Evolutionary conservation across 331 rosid species (phyloP).

Genomic region (Cydonia oblonga): DNA sequence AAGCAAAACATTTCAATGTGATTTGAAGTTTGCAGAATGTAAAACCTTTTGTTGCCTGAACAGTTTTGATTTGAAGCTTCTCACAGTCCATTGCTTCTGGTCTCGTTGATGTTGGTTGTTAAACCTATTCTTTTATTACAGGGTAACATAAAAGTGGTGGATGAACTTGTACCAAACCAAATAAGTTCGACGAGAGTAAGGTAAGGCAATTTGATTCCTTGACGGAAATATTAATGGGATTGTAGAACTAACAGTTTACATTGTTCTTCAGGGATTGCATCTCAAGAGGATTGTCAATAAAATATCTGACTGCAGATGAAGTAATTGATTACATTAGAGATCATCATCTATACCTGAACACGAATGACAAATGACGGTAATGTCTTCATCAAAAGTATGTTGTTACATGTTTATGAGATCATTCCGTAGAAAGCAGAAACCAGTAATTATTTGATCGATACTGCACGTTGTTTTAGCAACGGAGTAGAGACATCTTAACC

Average conservation of each 20-base stretch:
- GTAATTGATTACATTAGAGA: constrained; percentile 55
- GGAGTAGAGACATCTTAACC: too few relatives aligned
- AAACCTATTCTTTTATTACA: constrained; percentile 8
- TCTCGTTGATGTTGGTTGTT: background rate
- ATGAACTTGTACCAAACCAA: constrained; percentile 73
- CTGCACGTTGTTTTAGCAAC: background rate
- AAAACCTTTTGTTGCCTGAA: background rate
- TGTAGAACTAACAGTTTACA: background rate
- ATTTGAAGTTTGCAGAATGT: background rate
- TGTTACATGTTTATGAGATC: background rate
- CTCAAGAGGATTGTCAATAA: constrained; percentile 68
- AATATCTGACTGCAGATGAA: constrained; percentile 66
- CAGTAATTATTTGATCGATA: background rate
- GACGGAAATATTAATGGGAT: too few relatives aligned
- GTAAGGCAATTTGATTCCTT: constrained; percentile 18
- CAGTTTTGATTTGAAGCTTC: background rate
- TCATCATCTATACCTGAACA: constrained; percentile 37
- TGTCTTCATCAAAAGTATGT: background rate
- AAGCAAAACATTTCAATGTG: background rate
- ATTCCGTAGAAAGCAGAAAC: background rate
- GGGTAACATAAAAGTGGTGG: constrained; percentile 62
- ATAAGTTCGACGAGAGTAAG: constrained; percentile 79
- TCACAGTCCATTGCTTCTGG: background rate
- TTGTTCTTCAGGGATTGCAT: constrained; percentile 65
- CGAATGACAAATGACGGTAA: constrained; percentile 14